Percentiles rank a stretch among this genome's conserved stretches.
Conservation (phyloP, 2,329 filamentous ascomycete species). For the Trichoderma sp. region DNA sequence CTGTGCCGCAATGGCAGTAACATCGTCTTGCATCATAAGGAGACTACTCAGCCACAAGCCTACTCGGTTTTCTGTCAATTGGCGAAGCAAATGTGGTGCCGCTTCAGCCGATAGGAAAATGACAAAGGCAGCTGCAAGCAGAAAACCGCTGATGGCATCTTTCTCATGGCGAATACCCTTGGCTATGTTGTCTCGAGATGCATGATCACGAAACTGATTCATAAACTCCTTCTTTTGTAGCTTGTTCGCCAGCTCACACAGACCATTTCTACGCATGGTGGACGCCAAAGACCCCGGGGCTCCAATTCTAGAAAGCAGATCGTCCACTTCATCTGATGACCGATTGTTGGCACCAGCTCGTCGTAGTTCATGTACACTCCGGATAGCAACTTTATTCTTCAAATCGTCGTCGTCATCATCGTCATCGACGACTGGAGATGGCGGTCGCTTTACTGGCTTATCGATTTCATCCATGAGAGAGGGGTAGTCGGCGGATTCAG, state of each 20-base stretch:
- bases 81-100: constrained; percentile 56
- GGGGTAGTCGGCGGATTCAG: constrained; percentile 19
- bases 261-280: constrained; percentile 54
- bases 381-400: constrained; percentile 49
- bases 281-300: constrained; percentile 43
- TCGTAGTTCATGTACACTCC: constrained; percentile 62
- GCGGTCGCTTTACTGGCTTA: constrained; percentile 24
- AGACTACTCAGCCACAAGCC: constrained; percentile 54
- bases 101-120: constrained; percentile 60
- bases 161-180: constrained; percentile 56
- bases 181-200: constrained; percentile 66
- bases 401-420: constrained; percentile 38
- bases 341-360: constrained; percentile 65
- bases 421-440: constrained; percentile 28
- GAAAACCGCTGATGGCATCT: constrained; percentile 61
- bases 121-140: constrained; percentile 61
- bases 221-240: constrained; percentile 61
- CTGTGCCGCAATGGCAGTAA: constrained; percentile 60
- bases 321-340: constrained; percentile 63
- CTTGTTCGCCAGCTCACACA: constrained; percentile 59
- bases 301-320: constrained; percentile 60
- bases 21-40: constrained; percentile 51
- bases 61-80: constrained; percentile 54
- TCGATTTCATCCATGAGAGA: constrained; percentile 23
- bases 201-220: constrained; percentile 69